Conservation (phyloP, 1,139 yeast species). For the Pneumocystis sp. region DNA sequence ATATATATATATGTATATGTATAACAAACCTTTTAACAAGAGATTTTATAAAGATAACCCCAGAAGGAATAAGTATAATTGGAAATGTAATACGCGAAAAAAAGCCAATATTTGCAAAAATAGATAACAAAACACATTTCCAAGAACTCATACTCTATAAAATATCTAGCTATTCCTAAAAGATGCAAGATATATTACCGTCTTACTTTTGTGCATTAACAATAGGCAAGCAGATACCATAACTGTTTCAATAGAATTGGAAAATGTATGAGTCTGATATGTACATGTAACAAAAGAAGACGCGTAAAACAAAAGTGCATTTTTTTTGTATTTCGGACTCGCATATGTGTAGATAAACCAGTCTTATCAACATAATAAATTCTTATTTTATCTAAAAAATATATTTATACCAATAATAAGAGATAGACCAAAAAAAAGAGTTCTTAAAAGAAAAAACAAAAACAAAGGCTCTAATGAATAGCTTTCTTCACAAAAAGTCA, state of each 20-base stretch:
- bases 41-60: constrained; percentile 29
- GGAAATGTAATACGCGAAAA: constrained; percentile 79
- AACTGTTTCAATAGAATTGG: constrained; percentile 72
- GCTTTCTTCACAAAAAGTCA: background rate
- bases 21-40: constrained; percentile 19
- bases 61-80: constrained; percentile 56
- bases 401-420: constrained; percentile 11
- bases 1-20: constrained; percentile 16
- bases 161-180: background rate
- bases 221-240: constrained; percentile 36
- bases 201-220: constrained; percentile 28
- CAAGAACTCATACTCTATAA: background rate
- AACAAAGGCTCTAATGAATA: constrained; percentile 20
- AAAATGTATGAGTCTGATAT: constrained; percentile 75
- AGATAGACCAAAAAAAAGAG: constrained; percentile 39
- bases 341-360: background rate
- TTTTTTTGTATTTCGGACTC: background rate
- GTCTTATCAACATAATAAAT: background rate
- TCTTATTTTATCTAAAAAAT: constrained; percentile 2
- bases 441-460: constrained; percentile 44
- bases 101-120: constrained; percentile 47
- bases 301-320: constrained; percentile 8
- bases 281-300: constrained; percentile 50
- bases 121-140: constrained; percentile 28
- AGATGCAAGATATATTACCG: constrained; percentile 7